phyloP scores from a whole-genome alignment of 2,329 filamentous ascomycete species.

The Tolypocladium cylindrosporum region DNA sequence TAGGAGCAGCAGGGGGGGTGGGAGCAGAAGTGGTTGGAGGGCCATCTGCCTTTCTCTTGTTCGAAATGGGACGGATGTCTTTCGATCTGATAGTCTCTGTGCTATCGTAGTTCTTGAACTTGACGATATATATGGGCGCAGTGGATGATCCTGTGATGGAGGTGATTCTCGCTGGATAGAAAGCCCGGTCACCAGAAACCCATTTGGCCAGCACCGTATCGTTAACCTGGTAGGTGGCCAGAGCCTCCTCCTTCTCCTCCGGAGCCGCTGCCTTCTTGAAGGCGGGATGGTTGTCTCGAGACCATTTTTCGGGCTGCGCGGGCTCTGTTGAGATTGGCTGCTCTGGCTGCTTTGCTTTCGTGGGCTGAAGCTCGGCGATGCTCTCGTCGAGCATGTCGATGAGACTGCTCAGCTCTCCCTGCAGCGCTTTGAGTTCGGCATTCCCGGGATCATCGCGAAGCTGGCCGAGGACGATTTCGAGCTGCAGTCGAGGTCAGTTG shows the following conservation, averaged over 20 bases:
- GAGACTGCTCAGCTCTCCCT: constrained; percentile 71
- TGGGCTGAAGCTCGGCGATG: constrained; percentile 66
- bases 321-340: constrained; percentile 35
- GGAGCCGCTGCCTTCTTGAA: constrained; percentile 45
- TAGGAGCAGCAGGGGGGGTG: constrained; percentile 25
- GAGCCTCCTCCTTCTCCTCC: constrained; percentile 43
- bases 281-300: constrained; percentile 69
- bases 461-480: constrained; percentile 67
- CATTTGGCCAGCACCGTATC: constrained; percentile 87
- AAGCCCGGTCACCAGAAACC: constrained; percentile 77
- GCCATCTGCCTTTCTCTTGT: constrained; percentile 81
- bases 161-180: constrained; percentile 87
- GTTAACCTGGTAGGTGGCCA: constrained; percentile 68
- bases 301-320: constrained; percentile 61
- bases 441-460: constrained; percentile 75
- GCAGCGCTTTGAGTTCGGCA: constrained; percentile 65
- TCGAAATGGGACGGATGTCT: constrained; percentile 72
- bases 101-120: constrained; percentile 83
- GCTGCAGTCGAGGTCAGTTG: constrained; percentile 33
- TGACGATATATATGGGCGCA: constrained; percentile 87
- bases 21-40: constrained; percentile 42
- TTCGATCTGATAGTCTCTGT: constrained; percentile 73
- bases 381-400: constrained; percentile 70
- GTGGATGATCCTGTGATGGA: constrained; percentile 88
- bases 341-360: constrained; percentile 30